A percentile compares a stretch with the other conserved stretches of the same genome.
Evolutionary conservation across 2,329 filamentous ascomycete species (phyloP).

Genomic region (Bipolaris bicolor): DNA sequence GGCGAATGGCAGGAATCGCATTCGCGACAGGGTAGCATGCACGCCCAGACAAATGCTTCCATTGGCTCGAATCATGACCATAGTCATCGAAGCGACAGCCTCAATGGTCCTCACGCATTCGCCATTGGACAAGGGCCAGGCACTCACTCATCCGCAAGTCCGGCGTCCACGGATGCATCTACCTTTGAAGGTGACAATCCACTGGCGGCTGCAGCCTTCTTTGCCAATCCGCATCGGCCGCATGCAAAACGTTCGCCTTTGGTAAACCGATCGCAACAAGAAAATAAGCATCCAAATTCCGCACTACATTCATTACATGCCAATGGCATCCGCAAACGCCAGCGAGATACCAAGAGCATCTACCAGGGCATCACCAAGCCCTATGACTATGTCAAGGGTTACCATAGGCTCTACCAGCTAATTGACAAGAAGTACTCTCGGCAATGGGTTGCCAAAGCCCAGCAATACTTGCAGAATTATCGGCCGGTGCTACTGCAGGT

Average conservation of each 20-base stretch:
- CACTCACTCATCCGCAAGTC: slow-evolving; percentile 64
- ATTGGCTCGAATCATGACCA: slow-evolving; percentile 44
- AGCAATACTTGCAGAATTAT: slow-evolving; percentile 85
- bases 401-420: slow-evolving; percentile 84
- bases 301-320: slow-evolving; percentile 41
- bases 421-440: slow-evolving; percentile 78
- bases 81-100: slow-evolving; percentile 40
- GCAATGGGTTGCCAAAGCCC: slow-evolving; percentile 80
- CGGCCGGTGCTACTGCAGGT: slow-evolving; percentile 92
- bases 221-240: slow-evolving; percentile 41
- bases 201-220: slow-evolving; percentile 43
- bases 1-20: slow-evolving; percentile 48
- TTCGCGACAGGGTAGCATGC: slow-evolving; percentile 53
- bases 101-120: slow-evolving; percentile 61
- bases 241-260: slow-evolving; percentile 40
- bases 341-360: slow-evolving; percentile 78
- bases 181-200: slow-evolving; percentile 55
- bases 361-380: slow-evolving; percentile 90
- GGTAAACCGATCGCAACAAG: slow-evolving; percentile 34
- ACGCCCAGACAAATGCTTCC: slow-evolving; percentile 53
- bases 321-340: slow-evolving; percentile 55
- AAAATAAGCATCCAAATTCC: slow-evolving; percentile 34
- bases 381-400: slow-evolving; percentile 88
- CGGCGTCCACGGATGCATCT: slow-evolving; percentile 53
- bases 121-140: slow-evolving; percentile 65